Conservation (phyloP, 225 moss, liverwort and hornwort species). For the Pseudisothecium myosuroides region DNA sequence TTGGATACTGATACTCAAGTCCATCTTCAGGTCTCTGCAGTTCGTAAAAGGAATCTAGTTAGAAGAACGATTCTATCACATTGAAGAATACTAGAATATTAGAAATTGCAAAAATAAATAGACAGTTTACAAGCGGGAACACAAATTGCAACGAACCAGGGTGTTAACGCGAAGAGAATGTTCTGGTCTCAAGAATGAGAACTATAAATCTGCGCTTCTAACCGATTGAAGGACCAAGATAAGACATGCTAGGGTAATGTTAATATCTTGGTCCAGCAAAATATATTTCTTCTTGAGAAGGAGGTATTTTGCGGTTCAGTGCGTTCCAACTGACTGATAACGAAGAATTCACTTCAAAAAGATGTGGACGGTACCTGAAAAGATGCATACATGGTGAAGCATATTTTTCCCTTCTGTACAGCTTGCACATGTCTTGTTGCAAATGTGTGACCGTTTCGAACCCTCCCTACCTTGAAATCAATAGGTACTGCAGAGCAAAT, state of each 20-base stretch:
- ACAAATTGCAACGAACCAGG: neutral
- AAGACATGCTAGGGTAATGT: neutral
- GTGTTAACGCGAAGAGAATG: neutral
- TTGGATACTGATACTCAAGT: constrained; percentile 33
- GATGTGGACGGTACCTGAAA: constrained; percentile 45
- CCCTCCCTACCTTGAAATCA: constrained; percentile 51
- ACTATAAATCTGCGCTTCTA: neutral
- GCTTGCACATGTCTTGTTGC: constrained; percentile 72
- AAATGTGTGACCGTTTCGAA: constrained; percentile 57
- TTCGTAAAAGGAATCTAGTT: neutral
- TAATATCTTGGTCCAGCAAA: neutral
- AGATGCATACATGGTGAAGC: constrained; percentile 66
- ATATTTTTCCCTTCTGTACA: constrained; percentile 47
- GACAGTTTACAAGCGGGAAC: neutral
- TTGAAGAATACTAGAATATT: neutral
- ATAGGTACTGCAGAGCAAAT: constrained; percentile 33
- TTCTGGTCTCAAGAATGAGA: neutral
- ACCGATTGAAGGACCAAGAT: neutral
- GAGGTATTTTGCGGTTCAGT: neutral
- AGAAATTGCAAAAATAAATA: neutral
- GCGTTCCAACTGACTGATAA: neutral
- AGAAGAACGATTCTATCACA: neutral
- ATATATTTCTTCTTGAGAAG: neutral
- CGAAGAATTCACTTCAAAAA: neutral
- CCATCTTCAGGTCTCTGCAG: constrained; percentile 31